Conservation (phyloP, 1,284 basidiomycete species). For the Pascua guehoae region DNA sequence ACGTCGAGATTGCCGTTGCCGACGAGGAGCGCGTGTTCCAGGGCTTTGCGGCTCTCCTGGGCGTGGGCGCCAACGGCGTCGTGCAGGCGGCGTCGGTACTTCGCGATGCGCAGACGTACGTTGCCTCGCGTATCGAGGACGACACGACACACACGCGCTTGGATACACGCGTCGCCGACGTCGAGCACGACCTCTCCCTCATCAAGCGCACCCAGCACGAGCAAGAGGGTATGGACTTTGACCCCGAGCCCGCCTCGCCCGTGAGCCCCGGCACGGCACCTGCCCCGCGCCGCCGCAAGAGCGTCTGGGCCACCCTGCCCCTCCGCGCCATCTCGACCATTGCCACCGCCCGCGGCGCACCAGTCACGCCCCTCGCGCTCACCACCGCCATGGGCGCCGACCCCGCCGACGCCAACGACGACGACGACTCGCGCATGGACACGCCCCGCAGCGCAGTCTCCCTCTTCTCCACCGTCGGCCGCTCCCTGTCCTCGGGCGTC, state of each 20-base stretch:
- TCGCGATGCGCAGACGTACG: constrained; percentile 59
- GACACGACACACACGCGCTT: constrained; percentile 55
- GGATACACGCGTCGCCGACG: constrained; percentile 63
- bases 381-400: not conserved
- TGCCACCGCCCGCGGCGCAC: constrained; percentile 1
- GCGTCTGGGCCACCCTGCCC: constrained; percentile 18
- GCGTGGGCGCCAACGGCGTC: constrained; percentile 54
- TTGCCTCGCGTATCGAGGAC: constrained; percentile 51
- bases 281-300: not conserved
- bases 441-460: not conserved
- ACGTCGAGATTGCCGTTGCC: constrained; percentile 74
- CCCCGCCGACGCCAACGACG: constrained; percentile 10
- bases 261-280: not conserved
- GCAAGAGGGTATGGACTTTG: constrained; percentile 30
- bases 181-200: constrained; percentile 73
- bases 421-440: not conserved
- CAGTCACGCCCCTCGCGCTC: constrained; percentile 4
- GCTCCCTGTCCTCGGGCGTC: constrained; percentile 32
- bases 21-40: constrained; percentile 68
- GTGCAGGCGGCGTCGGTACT: constrained; percentile 52
- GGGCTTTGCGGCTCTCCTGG: constrained; percentile 69
- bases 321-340: constrained; percentile 16
- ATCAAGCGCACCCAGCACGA: constrained; percentile 43
- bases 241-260: constrained; percentile 11
- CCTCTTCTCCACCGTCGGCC: constrained; percentile 24